phyloP scores from a whole-genome alignment of 257 asterid species.

The Marsdenia floribunda region DNA sequence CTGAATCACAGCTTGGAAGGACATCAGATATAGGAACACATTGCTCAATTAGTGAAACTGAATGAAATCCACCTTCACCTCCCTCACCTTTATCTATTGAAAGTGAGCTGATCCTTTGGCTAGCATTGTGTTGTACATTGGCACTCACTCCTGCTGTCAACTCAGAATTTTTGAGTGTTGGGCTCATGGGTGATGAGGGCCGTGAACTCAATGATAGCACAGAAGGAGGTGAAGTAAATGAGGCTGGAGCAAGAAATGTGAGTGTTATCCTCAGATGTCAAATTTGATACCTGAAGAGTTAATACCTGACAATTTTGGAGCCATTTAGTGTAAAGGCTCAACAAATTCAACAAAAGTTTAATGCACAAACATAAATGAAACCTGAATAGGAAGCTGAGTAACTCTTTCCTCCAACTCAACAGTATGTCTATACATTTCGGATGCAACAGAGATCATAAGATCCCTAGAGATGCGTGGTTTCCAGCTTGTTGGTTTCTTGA shows the following conservation, averaged over 20 bases:
- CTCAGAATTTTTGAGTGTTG: conserved; percentile 41
- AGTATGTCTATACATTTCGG: conserved; percentile 80
- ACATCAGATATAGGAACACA: conserved; percentile 43
- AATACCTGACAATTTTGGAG: conserved; percentile 61
- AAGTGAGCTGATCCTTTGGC: conserved; percentile 28
- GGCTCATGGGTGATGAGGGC: conserved; percentile 52
- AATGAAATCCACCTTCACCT: conserved; percentile 30
- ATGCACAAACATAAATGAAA: conserved; percentile 29
- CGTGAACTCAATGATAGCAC: conserved; percentile 71
- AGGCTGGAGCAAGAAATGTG: conserved; percentile 95
- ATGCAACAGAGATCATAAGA: conserved; percentile 90
- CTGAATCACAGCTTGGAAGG: conserved; percentile 63
- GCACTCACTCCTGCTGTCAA: conserved; percentile 32
- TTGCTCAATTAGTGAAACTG: conserved; percentile 37
- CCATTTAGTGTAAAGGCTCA: conserved; percentile 24
- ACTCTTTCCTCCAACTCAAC: conserved; percentile 57
- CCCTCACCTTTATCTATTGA: conserved; percentile 35
- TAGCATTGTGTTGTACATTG: conserved; percentile 34
- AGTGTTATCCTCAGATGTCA: conserved; percentile 79
- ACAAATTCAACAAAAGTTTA: conserved; percentile 8
- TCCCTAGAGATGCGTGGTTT: conserved; percentile 83
- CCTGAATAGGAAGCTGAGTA: conserved; percentile 88
- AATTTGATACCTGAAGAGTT: conserved; percentile 93
- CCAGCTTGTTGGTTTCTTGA: conserved; percentile 91
- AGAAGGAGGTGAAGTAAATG: conserved; percentile 89